These are phyloP conservation scores for Claviceps sp. DNA, from an alignment of 2,329 filamentous ascomycete genomes.

Conservation along the genomic window DNA sequence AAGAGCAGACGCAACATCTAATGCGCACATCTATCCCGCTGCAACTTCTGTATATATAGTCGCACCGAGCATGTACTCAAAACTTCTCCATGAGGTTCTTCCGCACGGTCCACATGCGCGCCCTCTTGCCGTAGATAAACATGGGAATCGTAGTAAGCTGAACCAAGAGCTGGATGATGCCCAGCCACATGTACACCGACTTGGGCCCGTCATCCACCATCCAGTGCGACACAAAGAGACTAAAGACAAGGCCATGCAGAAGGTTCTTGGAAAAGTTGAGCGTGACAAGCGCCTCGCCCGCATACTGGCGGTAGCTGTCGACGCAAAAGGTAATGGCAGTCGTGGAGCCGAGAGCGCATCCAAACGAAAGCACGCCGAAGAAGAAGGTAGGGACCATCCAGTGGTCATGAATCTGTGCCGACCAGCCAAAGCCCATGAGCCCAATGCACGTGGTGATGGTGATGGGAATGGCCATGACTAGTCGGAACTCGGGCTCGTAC, in stretches of 20 bases:
- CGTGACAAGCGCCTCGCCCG: constrained; percentile 85
- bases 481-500: constrained; percentile 87
- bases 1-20: too few relatives aligned
- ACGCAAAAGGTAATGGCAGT: constrained; percentile 91
- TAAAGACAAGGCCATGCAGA: constrained; percentile 78
- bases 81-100: constrained; percentile 77
- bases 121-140: constrained; percentile 86
- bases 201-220: constrained; percentile 61
- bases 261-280: constrained; percentile 93
- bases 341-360: constrained; percentile 78
- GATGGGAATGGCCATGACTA: constrained; percentile 78
- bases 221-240: constrained; percentile 80
- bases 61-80: constrained; percentile 9
- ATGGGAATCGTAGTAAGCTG: constrained; percentile 71
- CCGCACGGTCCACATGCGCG: constrained; percentile 85
- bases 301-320: constrained; percentile 85
- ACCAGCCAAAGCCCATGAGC: constrained; percentile 96
- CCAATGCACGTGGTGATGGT: constrained; percentile 67
- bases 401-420: constrained; percentile 54
- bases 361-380: constrained; percentile 85
- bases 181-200: constrained; percentile 68
- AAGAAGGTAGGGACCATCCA: constrained; percentile 93
- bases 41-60: too few relatives aligned
- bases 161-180: constrained; percentile 69
- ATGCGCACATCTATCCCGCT: too few relatives aligned